Base-by-base conservation (phyloP, 208 protist species). In the Acanthamoeba culbertsoni region DNA sequence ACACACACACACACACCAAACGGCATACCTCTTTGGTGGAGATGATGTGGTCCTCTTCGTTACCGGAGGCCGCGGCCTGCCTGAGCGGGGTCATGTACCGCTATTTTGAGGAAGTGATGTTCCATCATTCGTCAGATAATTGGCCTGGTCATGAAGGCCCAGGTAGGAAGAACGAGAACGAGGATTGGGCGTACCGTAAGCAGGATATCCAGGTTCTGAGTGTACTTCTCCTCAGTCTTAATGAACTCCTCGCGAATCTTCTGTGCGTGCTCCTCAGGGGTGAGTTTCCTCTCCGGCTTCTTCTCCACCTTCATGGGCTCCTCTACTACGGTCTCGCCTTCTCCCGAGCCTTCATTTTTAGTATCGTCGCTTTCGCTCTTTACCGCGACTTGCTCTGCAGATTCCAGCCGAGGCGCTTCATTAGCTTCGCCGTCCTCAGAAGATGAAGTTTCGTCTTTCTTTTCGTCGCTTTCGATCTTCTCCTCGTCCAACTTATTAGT, bases 221-320 rank as follows among this genome's bases (percentile, higher is more conserved):
- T 57, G 45, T 86, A 86, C 40, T 48, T 86, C 33, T 86, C 46
- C 46, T 86, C 75, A 2, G 75, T 86, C 40, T 86, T 86, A 43
- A 86, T 86, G 75, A 86, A 86, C 33, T 86, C 75, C 26, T 86
- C 45, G 6, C 75, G 75, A n/a, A 86, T 86, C 40, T 59, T 86
- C 33, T 86, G 45, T 10, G 75, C 75, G n/a, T 86, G 75, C 26
- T 86, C 75, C 75, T 86, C 75, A 8, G 45, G 75, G 7, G 40
- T 59, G 75, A 86, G 63, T 43, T 75, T 75, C 26, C 37, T 6
- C 31, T 75, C 63, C 23, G 43, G 33, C 37, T 42, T 23, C 31
- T 75, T 75, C 3, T 16, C 63, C 37, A 6, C 63, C 63, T 75
- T 35, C 63, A 7, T 35, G 28, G 6, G 16, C 5, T 7, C 63